Evolutionary conservation across 1,284 basidiomycete genomes (phyloP).

Genomic region (Heliocybe sulcata): DNA sequence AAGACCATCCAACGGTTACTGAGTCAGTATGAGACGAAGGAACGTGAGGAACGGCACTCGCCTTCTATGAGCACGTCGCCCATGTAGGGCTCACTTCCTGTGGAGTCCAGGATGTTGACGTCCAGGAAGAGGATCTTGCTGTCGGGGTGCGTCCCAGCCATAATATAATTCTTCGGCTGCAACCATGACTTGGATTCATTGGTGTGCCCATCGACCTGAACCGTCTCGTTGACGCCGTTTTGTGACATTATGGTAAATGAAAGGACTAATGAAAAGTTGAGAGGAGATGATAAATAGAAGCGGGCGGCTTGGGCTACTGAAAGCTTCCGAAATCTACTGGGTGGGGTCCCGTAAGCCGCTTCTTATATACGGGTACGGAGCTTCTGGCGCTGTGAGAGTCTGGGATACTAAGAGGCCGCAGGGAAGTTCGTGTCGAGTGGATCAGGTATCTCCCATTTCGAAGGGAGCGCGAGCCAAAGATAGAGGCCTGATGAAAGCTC

Average conservation of each 20-base stretch:
- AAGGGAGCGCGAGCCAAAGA: no score
- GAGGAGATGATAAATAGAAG: no score
- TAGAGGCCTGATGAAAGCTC: no score
- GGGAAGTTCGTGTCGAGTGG: no score
- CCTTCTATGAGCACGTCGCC: slow-evolving; percentile 24
- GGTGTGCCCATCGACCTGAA: neutral
- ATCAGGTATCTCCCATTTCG: no score
- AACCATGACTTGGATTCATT: neutral
- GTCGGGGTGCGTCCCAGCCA: slow-evolving; percentile 5
- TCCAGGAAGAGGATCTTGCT: slow-evolving; percentile 19
- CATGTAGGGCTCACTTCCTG: slow-evolving; percentile 18
- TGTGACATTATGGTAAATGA: neutral
- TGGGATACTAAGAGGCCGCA: no score
- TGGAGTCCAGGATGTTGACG: slow-evolving; percentile 25
- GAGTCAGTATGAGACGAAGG: neutral
- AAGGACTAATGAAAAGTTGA: neutral
- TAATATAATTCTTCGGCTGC: neutral
- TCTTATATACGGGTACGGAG: no score
- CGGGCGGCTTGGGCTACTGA: no score
- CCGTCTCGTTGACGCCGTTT: neutral
- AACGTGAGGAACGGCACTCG: slow-evolving; percentile 15
- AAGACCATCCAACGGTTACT: neutral
- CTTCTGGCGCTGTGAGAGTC: no score
- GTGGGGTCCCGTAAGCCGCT: no score
- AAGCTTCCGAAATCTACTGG: no score